A percentile compares a stretch with the other conserved stretches of the same genome.
phyloP scores from a whole-genome alignment of 306 rosid species.

The Malus orientalis region DNA sequence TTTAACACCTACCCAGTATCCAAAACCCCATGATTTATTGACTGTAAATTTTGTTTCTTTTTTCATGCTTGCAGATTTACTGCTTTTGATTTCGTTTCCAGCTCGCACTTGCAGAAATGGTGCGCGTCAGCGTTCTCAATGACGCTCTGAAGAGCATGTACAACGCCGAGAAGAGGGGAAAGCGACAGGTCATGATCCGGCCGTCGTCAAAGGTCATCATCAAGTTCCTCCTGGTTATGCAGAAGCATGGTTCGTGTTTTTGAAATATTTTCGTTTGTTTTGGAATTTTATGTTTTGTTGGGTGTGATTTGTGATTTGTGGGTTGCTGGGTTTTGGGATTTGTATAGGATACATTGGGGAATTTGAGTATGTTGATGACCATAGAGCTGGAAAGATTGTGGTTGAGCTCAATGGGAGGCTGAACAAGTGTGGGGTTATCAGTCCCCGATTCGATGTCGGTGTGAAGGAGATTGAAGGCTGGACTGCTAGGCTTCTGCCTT shows the following conservation, averaged over 20 bases:
- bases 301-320: not conserved
- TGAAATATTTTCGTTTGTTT: too few relatives aligned
- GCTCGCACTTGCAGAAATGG: constrained; percentile 17
- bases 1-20: not conserved
- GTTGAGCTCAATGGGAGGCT: constrained; percentile 37
- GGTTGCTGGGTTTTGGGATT: not conserved
- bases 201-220: constrained; percentile 40
- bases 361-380: constrained; percentile 38
- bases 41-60: not conserved
- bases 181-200: constrained; percentile 36
- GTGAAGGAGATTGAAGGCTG: constrained; percentile 39
- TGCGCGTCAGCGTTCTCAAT: constrained; percentile 32
- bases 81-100: not conserved
- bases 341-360: constrained; percentile 31
- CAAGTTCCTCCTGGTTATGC: constrained; percentile 40
- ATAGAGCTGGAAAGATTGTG: constrained; percentile 33
- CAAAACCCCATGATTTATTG: not conserved
- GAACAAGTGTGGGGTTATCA: constrained; percentile 37
- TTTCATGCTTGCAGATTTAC: not conserved
- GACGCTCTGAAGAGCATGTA: constrained; percentile 44
- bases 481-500: constrained; percentile 39
- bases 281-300: not conserved
- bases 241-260: constrained; percentile 19
- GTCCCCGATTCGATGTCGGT: constrained; percentile 37
- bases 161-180: constrained; percentile 43